These are phyloP conservation scores for Ceratopteris richardii DNA, from an alignment of 75 land plant genomes.

Conservation along the genomic window DNA sequence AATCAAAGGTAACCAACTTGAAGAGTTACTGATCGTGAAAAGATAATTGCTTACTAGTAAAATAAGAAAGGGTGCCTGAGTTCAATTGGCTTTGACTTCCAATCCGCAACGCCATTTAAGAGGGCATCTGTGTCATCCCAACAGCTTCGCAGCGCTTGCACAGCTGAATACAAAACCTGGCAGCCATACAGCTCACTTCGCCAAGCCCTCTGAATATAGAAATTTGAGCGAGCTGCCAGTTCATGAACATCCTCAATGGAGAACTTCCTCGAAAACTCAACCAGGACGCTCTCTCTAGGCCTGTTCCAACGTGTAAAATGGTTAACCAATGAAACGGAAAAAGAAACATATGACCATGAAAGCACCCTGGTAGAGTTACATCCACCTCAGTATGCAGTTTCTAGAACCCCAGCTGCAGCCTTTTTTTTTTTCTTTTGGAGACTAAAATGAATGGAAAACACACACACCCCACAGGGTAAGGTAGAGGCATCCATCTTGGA, in stretches of 20 bases:
- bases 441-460: no score
- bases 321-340: no score
- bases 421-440: no score
- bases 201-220: conserved; percentile 19
- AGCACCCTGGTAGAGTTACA: no score
- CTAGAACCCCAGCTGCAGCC: no score
- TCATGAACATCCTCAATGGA: conserved; percentile 10
- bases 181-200: conserved; percentile 16
- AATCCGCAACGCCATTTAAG: conserved; percentile 12
- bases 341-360: no score
- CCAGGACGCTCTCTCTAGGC: conserved; percentile 23
- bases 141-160: conserved; percentile 15
- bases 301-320: no score
- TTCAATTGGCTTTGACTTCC: conserved; percentile 25
- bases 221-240: conserved; percentile 16
- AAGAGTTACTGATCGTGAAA: no score
- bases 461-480: no score
- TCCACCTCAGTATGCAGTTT: no score
- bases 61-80: conserved; percentile 31
- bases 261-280: conserved; percentile 33
- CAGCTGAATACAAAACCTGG: conserved; percentile 13
- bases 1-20: no score
- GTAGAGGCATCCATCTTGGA: no score
- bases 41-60: conserved; percentile 44
- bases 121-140: conserved; percentile 25